phyloP scores from a whole-genome alignment of 495 filamentous ascomycete species.

The Xylaria venustula region DNA sequence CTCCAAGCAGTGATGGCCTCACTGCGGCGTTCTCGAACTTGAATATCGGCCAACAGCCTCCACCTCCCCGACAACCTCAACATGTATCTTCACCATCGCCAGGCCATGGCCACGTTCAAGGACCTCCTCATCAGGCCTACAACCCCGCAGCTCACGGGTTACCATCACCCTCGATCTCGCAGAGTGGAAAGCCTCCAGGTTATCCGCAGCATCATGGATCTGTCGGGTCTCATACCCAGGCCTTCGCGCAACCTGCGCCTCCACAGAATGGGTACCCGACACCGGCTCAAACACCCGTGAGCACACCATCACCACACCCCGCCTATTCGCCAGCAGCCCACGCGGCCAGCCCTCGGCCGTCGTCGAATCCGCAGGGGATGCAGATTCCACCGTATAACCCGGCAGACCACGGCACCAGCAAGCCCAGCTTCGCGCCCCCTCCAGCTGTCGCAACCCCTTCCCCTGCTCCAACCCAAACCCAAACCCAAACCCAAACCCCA shows the following conservation, averaged over 20 bases:
- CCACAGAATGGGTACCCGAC: constrained; percentile 5
- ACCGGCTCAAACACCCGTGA: constrained; percentile 7
- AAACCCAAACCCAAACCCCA: background rate
- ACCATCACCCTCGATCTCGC: background rate
- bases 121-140: too few relatives aligned
- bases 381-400: constrained; percentile 9
- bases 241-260: background rate
- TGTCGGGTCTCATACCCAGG: background rate
- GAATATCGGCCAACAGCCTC: background rate
- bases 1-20: background rate
- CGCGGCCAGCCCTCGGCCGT: background rate
- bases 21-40: constrained; percentile 1
- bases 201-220: background rate
- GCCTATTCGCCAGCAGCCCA: background rate
- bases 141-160: background rate
- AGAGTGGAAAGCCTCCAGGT: background rate
- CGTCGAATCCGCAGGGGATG: constrained; percentile 3
- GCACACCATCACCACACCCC: background rate
- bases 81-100: background rate
- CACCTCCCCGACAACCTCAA: background rate
- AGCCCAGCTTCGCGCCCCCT: background rate
- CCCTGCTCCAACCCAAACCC: background rate
- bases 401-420: background rate
- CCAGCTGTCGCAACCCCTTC: background rate
- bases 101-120: background rate